Base-by-base conservation (phyloP, 495 filamentous ascomycete species). In the Penicillium nucicola region DNA sequence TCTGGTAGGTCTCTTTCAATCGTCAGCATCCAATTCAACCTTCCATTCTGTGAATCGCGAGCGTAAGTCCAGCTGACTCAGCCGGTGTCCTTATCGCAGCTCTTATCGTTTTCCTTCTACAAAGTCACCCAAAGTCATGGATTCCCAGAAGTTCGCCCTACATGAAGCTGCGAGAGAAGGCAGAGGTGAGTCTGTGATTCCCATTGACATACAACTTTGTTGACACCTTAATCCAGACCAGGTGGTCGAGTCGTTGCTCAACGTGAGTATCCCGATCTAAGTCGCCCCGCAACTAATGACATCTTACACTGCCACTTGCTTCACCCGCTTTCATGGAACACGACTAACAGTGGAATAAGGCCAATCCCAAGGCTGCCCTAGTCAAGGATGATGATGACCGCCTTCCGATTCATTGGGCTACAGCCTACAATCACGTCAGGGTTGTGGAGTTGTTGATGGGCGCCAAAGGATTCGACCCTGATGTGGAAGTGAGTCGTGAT, bases 391-490 rank as follows among this genome's bases (percentile, higher is more conserved):
- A 88, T 42, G 93, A 99, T 66, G 90, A 90, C 42, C 88, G 93
- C 42, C 81, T 96, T 18, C 87, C 95, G 0, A 84, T 97, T 43
- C 95, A 99, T 70, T 99, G 95, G 95, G 93, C 93, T 1, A 81
- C 83, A 12, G 93, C 91, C 36, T 86, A 87, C 67, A 95, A 92
- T 64, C 85, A 82, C 33, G 68, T 81, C n/a, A 77, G 82, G 32
- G 89, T 96, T 44, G 84, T 88, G 18, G 75, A 87, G 54, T 63
- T 92, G 19, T 77, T 99, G 4, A 65, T 79, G 17, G 71, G 84
- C 0, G 72, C 72, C 42, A 86, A 84, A 61, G 76, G 78, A 53
- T 97, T 97, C 57, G 91, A 97, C 67, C 84, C 88, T 0, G 93
- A 97, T 70, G 87, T 86, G 33, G 84, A 90, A 67, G 88, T 90